Evolutionary conservation across 805 yeast genomes (phyloP).

Genomic region (Cyberlindnera nakhonratchasimensis): DNA sequence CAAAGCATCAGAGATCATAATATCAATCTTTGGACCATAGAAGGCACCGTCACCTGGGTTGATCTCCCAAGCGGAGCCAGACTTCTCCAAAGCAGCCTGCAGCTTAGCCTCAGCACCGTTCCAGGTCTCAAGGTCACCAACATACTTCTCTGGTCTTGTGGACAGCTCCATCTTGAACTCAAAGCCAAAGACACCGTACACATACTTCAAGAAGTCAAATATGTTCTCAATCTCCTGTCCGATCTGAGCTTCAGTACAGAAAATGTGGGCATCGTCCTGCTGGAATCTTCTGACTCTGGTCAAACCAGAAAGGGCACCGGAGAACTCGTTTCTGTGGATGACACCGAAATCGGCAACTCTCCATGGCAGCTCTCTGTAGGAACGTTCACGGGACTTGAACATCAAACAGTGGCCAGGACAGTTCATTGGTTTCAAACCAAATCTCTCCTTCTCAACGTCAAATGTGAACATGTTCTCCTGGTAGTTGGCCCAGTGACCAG

Average conservation of each 20-base stretch:
- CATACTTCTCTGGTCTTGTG: conserved; percentile 94
- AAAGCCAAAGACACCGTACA: conserved; percentile 91
- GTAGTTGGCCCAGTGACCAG: conserved; percentile 98
- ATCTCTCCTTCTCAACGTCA: conserved; percentile 94
- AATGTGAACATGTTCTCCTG: conserved; percentile 96
- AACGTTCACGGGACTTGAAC: conserved; percentile 89
- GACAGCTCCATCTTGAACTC: conserved; percentile 96
- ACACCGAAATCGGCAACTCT: conserved; percentile 99
- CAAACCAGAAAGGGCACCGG: conserved; percentile 91
- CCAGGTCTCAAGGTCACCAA: conserved; percentile 95
- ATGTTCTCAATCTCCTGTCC: conserved; percentile 78
- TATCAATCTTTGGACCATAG: conserved; percentile 95
- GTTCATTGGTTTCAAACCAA: conserved; percentile 92
- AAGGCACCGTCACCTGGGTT: conserved; percentile 98
- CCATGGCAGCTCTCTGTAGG: conserved; percentile 97
- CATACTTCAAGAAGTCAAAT: conserved; percentile 78
- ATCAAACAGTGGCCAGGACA: conserved; percentile 92
- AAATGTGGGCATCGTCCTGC: conserved; percentile 98
- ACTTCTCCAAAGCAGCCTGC: conserved; percentile 74
- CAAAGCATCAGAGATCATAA: conserved; percentile 90
- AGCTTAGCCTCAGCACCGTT: conserved; percentile 83
- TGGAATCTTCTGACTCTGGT: conserved; percentile 99
- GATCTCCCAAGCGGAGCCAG: conserved; percentile 90
- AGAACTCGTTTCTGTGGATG: conserved; percentile 92
- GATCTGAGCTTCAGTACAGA: conserved; percentile 91